These are phyloP conservation scores for Xylona heveae DNA, from an alignment of 495 filamentous ascomycete genomes.

Conservation along the genomic window DNA sequence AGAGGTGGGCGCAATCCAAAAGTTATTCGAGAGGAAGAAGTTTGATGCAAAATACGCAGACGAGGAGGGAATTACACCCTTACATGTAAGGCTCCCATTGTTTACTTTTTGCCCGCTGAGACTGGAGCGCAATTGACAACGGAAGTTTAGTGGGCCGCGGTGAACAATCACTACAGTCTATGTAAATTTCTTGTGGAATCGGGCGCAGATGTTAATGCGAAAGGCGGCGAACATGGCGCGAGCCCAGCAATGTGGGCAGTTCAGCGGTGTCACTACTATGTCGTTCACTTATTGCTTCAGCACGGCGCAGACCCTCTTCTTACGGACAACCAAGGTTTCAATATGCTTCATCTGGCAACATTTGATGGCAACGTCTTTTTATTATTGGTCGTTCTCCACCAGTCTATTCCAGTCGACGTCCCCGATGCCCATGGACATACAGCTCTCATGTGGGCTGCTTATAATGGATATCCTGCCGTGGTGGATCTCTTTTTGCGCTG, in stretches of 20 bases:
- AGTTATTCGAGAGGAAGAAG: conserved; percentile 63
- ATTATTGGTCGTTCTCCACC: conserved; percentile 69
- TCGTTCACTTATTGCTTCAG: conserved; percentile 60
- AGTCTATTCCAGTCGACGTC: conserved; percentile 82
- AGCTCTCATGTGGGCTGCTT: conserved; percentile 92
- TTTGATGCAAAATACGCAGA: conserved; percentile 64
- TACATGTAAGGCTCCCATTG: conserved; percentile 48
- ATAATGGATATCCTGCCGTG: conserved; percentile 79
- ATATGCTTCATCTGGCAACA: conserved; percentile 87
- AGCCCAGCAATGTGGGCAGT: conserved; percentile 95
- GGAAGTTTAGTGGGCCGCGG: conserved; percentile 83
- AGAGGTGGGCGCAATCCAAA: conserved; percentile 70
- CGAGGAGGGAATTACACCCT: conserved; percentile 78
- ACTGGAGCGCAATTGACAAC: conserved; percentile 14
- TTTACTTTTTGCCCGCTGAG: conserved; percentile 3
- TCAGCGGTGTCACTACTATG: conserved; percentile 79
- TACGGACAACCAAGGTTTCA: conserved; percentile 84
- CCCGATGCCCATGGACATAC: conserved; percentile 79
- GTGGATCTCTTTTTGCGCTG: conserved; percentile 88
- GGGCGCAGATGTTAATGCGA: conserved; percentile 82
- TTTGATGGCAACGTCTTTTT: conserved; percentile 94
- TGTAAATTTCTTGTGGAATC: conserved; percentile 83
- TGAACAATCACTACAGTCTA: conserved; percentile 92
- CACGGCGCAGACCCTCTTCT: conserved; percentile 78
- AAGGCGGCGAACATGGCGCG: conserved; percentile 81